These are phyloP conservation scores for Zostera marina DNA, from an alignment of 116 monocot genomes.

Conservation along the genomic window DNA sequence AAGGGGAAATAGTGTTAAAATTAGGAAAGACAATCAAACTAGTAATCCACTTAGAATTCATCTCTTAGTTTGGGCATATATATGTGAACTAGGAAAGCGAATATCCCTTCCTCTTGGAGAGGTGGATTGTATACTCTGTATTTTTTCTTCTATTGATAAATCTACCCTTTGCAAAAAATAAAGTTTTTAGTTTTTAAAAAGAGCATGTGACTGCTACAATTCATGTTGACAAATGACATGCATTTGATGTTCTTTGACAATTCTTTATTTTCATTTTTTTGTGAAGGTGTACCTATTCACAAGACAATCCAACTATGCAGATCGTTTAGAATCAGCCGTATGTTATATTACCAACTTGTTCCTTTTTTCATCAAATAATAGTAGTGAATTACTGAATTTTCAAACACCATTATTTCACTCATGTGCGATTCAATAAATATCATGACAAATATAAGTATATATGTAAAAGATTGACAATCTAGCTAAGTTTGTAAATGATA, in stretches of 20 bases:
- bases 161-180: too few relatives aligned
- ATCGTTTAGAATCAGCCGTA: constrained; percentile 56
- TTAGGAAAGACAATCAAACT: too few relatives aligned
- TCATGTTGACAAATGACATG: not conserved
- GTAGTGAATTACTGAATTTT: not conserved
- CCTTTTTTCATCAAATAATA: not conserved
- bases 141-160: not conserved
- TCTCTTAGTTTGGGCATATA: too few relatives aligned
- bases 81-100: too few relatives aligned
- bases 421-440: not conserved
- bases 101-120: too few relatives aligned
- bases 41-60: too few relatives aligned
- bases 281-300: constrained; percentile 57
- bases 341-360: constrained; percentile 10
- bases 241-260: not conserved
- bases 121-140: too few relatives aligned
- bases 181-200: not conserved
- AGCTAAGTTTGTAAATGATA: too few relatives aligned
- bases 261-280: not conserved
- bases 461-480: too few relatives aligned
- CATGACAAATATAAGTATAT: not conserved
- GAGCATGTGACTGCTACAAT: not conserved
- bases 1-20: too few relatives aligned
- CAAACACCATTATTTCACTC: not conserved
- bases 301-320: constrained; percentile 65